Evolutionary conservation across 306 rosid species (phyloP).

Genomic region (Canavalia gladiata): DNA sequence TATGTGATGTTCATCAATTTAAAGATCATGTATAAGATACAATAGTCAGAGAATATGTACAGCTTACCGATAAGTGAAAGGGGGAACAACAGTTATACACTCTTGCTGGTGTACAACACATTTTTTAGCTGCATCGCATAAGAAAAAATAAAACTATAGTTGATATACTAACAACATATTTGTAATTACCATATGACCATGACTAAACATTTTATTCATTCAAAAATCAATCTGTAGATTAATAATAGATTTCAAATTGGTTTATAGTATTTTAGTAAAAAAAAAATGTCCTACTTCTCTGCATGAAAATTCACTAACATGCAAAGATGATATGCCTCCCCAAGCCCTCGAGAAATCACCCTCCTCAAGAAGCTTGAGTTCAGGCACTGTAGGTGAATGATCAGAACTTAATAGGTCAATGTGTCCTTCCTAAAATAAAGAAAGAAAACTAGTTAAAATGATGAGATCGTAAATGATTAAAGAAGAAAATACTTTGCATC

Average conservation of each 20-base stretch:
- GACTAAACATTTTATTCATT: neutral
- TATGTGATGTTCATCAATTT: no score
- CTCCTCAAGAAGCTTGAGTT: constrained; percentile 83
- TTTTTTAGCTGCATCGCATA: no score
- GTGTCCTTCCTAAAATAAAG: constrained; percentile 74
- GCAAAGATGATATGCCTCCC: constrained; percentile 95
- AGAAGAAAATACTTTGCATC: neutral
- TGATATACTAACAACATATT: no score
- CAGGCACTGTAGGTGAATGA: constrained; percentile 89
- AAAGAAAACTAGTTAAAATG: constrained; percentile 11
- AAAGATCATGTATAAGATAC: no score
- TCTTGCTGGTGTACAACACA: neutral
- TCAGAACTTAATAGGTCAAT: constrained; percentile 87
- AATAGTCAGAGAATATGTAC: no score
- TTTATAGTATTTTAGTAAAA: neutral
- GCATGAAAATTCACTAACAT: constrained; percentile 61
- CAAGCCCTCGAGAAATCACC: constrained; percentile 93
- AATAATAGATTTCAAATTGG: neutral
- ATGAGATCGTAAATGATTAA: constrained; percentile 12
- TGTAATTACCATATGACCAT: neutral
- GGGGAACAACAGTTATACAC: no score
- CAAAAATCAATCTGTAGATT: constrained; percentile 10
- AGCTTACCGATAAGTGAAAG: no score
- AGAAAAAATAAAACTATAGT: no score
- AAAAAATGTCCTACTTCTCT: constrained; percentile 18